Percentiles rank a stretch among this genome's conserved stretches.
Evolutionary conservation across 495 filamentous ascomycete species (phyloP).

Genomic region (Glutinoglossum americanum): DNA sequence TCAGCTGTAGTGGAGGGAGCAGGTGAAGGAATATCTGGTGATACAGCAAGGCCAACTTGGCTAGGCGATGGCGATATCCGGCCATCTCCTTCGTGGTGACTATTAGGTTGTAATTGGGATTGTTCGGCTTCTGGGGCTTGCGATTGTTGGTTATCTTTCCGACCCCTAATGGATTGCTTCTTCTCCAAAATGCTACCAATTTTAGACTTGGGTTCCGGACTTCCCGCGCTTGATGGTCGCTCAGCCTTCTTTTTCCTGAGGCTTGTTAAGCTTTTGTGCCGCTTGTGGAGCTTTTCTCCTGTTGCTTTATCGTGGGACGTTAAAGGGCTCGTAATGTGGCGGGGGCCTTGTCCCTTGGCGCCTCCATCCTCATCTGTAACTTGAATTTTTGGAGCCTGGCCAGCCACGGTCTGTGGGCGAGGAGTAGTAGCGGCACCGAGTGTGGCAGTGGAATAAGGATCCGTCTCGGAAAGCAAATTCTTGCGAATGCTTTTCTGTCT

Average conservation of each 20-base stretch:
- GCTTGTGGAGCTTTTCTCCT: slow-evolving; percentile 8
- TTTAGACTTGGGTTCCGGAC: background rate
- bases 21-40: slow-evolving; percentile 1
- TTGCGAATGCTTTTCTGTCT: slow-evolving; percentile 3
- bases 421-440: background rate
- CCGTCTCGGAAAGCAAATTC: background rate
- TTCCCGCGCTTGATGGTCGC: background rate
- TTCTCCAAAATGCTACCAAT: background rate
- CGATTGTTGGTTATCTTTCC: background rate
- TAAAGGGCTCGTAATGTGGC: background rate
- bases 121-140: background rate
- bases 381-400: slow-evolving; percentile 14
- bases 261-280: background rate
- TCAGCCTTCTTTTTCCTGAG: slow-evolving; percentile 1
- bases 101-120: background rate
- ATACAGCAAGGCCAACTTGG: slow-evolving; percentile 4
- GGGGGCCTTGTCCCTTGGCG: background rate
- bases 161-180: background rate
- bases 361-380: slow-evolving; percentile 13
- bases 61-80: slow-evolving; percentile 1
- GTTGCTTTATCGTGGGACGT: background rate
- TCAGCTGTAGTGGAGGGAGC: background rate
- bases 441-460: background rate
- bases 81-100: background rate
- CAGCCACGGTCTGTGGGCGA: background rate